Evolutionary conservation across 352 stramenopile species (phyloP).

Genomic region (Pythium sukuiense): DNA sequence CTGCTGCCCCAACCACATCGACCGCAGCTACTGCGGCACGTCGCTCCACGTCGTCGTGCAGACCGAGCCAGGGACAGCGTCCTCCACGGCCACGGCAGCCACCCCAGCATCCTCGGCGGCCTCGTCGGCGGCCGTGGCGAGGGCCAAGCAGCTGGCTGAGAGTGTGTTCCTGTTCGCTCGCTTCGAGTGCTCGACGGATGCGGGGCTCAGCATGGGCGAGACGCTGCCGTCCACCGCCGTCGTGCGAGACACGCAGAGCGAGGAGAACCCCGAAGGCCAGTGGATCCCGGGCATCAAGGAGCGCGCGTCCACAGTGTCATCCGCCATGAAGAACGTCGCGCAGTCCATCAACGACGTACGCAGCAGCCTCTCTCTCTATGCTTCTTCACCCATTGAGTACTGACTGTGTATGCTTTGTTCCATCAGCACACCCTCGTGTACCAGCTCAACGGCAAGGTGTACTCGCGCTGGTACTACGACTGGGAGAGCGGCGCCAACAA

Average conservation of each 20-base stretch:
- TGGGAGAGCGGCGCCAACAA: slow-evolving; percentile 49
- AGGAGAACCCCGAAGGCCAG: slow-evolving; percentile 54
- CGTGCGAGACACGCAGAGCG: slow-evolving; percentile 37
- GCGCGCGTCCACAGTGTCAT: slow-evolving; percentile 33
- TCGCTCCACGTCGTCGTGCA: slow-evolving; percentile 34
- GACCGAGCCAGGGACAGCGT: slow-evolving; percentile 6
- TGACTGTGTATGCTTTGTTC: background rate
- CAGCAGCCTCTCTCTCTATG: background rate
- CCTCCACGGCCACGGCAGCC: slow-evolving; percentile 1
- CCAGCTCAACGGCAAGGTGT: slow-evolving; percentile 42
- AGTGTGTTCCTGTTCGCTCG: slow-evolving; percentile 33
- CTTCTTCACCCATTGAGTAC: background rate
- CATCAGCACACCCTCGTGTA: slow-evolving; percentile 31
- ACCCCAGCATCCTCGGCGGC: background rate
- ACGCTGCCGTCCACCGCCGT: slow-evolving; percentile 47
- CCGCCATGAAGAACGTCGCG: slow-evolving; percentile 22
- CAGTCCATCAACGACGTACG: slow-evolving; percentile 21
- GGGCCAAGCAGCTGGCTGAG: slow-evolving; percentile 19
- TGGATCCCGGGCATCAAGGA: slow-evolving; percentile 61
- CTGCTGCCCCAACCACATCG: slow-evolving; percentile 29
- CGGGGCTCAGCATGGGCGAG: slow-evolving; percentile 37
- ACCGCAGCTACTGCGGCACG: slow-evolving; percentile 34
- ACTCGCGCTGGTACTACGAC: slow-evolving; percentile 51
- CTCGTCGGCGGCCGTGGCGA: background rate
- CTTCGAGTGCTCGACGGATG: slow-evolving; percentile 36